Percentiles rank a stretch among this genome's conserved stretches.
Evolutionary conservation across 2,329 filamentous ascomycete genomes (phyloP).

Genomic region (Microdochium nivale): DNA sequence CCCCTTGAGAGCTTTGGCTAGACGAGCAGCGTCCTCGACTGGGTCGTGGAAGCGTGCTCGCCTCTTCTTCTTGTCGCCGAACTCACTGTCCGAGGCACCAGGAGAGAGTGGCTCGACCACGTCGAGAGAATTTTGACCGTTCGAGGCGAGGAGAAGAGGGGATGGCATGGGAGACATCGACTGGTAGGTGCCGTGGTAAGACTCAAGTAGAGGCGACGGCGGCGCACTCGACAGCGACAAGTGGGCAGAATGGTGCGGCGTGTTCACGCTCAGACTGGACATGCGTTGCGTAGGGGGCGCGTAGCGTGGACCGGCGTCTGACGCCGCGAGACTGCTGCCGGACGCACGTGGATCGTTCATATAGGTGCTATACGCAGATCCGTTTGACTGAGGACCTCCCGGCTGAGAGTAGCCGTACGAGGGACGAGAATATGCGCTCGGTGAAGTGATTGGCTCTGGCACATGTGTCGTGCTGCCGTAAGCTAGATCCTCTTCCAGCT

Average conservation of each 20-base stretch:
- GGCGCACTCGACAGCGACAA: slow-evolving; percentile 51
- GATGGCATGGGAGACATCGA: slow-evolving; percentile 92
- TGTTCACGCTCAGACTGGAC: slow-evolving; percentile 43
- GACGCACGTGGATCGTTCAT: neutral
- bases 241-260: slow-evolving; percentile 28
- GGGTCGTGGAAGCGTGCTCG: slow-evolving; percentile 79
- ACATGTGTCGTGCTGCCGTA: slow-evolving; percentile 29
- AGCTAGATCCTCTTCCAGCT: slow-evolving; percentile 37
- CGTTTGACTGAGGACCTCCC: neutral
- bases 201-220: slow-evolving; percentile 77
- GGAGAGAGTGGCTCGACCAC: slow-evolving; percentile 44
- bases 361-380: neutral
- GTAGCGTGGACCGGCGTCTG: slow-evolving; percentile 26
- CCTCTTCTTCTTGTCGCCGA: slow-evolving; percentile 38
- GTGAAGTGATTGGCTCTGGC: neutral
- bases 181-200: slow-evolving; percentile 91
- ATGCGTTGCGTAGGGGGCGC: slow-evolving; percentile 37
- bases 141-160: slow-evolving; percentile 52
- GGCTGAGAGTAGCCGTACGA: neutral
- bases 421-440: slow-evolving; percentile 4
- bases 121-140: slow-evolving; percentile 32
- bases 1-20: slow-evolving; percentile 67
- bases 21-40: slow-evolving; percentile 64
- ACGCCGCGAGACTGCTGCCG: neutral
- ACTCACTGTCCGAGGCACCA: slow-evolving; percentile 38